phyloP scores from a whole-genome alignment of 768 basidiomycete genomes.

The Tylopilus felleus region DNA sequence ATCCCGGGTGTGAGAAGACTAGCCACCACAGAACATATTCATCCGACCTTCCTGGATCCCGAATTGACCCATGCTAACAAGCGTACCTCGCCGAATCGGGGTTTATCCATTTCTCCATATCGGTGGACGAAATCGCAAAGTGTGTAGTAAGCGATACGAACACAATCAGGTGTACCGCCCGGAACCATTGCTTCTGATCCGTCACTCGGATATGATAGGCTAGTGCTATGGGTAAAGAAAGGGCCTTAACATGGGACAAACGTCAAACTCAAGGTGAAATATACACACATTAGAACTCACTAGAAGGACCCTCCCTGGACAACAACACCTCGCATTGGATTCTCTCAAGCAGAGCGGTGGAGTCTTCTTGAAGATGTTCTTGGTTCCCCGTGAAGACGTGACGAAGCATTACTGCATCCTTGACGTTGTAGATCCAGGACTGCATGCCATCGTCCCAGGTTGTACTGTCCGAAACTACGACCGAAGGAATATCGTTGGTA shows the following conservation, averaged over 20 bases:
- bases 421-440: conserved; percentile 24
- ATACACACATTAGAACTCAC: conserved; percentile 15
- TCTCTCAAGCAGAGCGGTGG: conserved; percentile 35
- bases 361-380: conserved; percentile 36
- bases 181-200: conserved; percentile 21
- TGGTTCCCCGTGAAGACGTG: conserved; percentile 53
- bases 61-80: conserved; percentile 42
- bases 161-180: conserved; percentile 20
- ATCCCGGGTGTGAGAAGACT: neutral
- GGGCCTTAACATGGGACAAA: conserved; percentile 18
- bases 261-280: neutral
- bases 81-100: conserved; percentile 35
- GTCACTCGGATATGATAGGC: conserved; percentile 10
- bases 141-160: conserved; percentile 20
- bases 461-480: conserved; percentile 6
- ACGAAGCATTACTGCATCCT: conserved; percentile 26
- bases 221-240: conserved; percentile 26
- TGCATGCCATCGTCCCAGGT: conserved; percentile 33
- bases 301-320: conserved; percentile 15
- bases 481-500: conserved; percentile 13
- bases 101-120: conserved; percentile 35
- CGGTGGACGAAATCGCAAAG: conserved; percentile 30
- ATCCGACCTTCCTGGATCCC: conserved; percentile 37
- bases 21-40: neutral
- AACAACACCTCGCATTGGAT: conserved; percentile 37